Evolutionary conservation across 345 rosid species (phyloP), one percentile per base, ranked within the genome.

Genomic region (Mallotus nudiflorus): DNA sequence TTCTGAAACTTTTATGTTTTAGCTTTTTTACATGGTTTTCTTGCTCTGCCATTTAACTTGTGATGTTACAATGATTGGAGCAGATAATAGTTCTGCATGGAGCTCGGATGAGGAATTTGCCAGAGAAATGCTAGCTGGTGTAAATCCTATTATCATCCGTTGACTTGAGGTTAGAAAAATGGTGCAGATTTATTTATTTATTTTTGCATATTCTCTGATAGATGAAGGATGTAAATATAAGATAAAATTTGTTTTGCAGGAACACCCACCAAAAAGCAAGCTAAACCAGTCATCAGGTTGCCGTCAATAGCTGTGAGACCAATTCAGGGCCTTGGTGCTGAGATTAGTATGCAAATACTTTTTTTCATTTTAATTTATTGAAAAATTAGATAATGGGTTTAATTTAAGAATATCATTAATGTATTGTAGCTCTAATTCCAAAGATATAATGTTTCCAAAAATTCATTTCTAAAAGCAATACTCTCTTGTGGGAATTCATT

Each of bases 71-170:
- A 61, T n/a, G n/a, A 44, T 4, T 66, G 13, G 61, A 48, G 72
- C 82, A 90, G 97, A 79, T 77, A 81, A 85, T 77, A 77, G 55
- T 69, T 71, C 88, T 50, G 97, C 91, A 0, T 88, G 98, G 95
- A 81, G 86, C 52, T 85, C 90, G 0, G 95, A 92, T 75, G 93
- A 81, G 46, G 98, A 92, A 25, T 92, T 92, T 19, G 87, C 84
- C 0, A 85, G 98, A 79, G 90, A 92, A 82, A 90, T 92, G 98
- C 80, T 90, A 25, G 93, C 96, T 55, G 98, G 95, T 0, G 68
- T 85, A 13, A 85, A 92, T 73, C 92, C 92, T 35, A 79, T 87
- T 50, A 66, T 77, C 24, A 88, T 92, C 63, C 73, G 86, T 60
- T 83, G 78, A 58, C 92, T 90, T 69, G 42, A 85, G 77, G 97